Evolutionary conservation across 2,329 filamentous ascomycete genomes (phyloP).

Genomic region (Talaromyces piceae): DNA sequence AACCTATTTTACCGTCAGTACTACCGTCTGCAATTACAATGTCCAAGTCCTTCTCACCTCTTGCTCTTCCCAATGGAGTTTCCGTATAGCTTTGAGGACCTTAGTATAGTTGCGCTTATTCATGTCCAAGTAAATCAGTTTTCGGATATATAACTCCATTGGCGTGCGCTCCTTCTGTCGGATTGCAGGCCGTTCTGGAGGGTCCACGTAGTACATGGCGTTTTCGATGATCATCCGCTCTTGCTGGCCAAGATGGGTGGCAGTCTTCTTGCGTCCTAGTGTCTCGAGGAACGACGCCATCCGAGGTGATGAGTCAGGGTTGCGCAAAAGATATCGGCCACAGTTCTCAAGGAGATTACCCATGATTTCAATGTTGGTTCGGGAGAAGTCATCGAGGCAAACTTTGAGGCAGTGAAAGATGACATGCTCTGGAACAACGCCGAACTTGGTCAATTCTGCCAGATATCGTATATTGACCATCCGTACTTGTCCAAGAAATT

Average conservation of each 20-base stretch:
- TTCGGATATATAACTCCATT: slow-evolving; percentile 85
- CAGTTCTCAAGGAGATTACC: slow-evolving; percentile 95
- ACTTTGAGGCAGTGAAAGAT: slow-evolving; percentile 99
- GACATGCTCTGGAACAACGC: slow-evolving; percentile 94
- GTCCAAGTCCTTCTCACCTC: slow-evolving; percentile 47
- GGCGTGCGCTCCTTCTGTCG: slow-evolving; percentile 94
- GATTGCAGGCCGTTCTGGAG: slow-evolving; percentile 85
- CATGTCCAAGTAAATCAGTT: slow-evolving; percentile 87
- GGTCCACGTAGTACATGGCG: slow-evolving; percentile 95
- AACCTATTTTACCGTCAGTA: slow-evolving; percentile 41
- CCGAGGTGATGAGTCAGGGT: slow-evolving; percentile 82
- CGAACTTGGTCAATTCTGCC: slow-evolving; percentile 94
- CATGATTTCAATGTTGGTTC: slow-evolving; percentile 99
- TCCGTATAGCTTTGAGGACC: slow-evolving; percentile 86
- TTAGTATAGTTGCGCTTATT: slow-evolving; percentile 91
- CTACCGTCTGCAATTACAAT: not conserved
- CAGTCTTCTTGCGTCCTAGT: slow-evolving; percentile 88
- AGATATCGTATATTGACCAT: slow-evolving; percentile 96
- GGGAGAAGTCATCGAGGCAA: slow-evolving; percentile 91
- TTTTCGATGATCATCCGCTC: slow-evolving; percentile 99
- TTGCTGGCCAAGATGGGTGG: slow-evolving; percentile 89
- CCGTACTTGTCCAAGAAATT: slow-evolving; percentile 89
- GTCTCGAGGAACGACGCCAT: slow-evolving; percentile 95
- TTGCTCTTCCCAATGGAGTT: slow-evolving; percentile 93
- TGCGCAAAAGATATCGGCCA: slow-evolving; percentile 85